Conservation (phyloP, 768 basidiomycete genomes). For the Pulveroboletus sp. region DNA sequence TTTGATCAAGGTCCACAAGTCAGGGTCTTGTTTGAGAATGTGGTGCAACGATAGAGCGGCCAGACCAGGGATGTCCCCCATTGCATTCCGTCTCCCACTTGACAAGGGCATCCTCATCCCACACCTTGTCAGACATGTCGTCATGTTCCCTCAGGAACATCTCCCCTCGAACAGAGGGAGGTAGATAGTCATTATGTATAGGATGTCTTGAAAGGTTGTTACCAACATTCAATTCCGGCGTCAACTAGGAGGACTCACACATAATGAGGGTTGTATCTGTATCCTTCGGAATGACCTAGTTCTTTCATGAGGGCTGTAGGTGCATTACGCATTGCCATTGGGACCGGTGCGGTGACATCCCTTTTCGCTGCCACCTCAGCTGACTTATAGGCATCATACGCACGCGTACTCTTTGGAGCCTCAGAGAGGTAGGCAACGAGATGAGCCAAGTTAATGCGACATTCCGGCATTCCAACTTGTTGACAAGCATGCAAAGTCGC, state of each 20-base stretch:
- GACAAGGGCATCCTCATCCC: slow-evolving; percentile 55
- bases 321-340: slow-evolving; percentile 71
- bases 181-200: slow-evolving; percentile 60
- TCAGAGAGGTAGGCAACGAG: slow-evolving; percentile 75
- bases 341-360: slow-evolving; percentile 55
- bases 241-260: slow-evolving; percentile 31
- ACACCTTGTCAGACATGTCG: slow-evolving; percentile 44
- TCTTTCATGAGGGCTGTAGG: slow-evolving; percentile 68
- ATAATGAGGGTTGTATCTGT: slow-evolving; percentile 60
- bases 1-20: neutral
- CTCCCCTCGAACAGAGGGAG: slow-evolving; percentile 40
- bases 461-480: slow-evolving; percentile 76
- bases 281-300: slow-evolving; percentile 61
- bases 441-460: slow-evolving; percentile 74
- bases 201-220: slow-evolving; percentile 45
- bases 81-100: slow-evolving; percentile 55
- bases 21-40: neutral
- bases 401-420: slow-evolving; percentile 74
- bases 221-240: neutral
- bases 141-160: slow-evolving; percentile 41
- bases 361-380: slow-evolving; percentile 58
- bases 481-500: slow-evolving; percentile 63
- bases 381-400: slow-evolving; percentile 71
- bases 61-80: slow-evolving; percentile 45
- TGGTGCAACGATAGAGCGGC: slow-evolving; percentile 21